These are phyloP conservation scores for Saksenaea vasiformis DNA, from an alignment of 371 early-diverging fungal genomes.

Conservation along the genomic window DNA sequence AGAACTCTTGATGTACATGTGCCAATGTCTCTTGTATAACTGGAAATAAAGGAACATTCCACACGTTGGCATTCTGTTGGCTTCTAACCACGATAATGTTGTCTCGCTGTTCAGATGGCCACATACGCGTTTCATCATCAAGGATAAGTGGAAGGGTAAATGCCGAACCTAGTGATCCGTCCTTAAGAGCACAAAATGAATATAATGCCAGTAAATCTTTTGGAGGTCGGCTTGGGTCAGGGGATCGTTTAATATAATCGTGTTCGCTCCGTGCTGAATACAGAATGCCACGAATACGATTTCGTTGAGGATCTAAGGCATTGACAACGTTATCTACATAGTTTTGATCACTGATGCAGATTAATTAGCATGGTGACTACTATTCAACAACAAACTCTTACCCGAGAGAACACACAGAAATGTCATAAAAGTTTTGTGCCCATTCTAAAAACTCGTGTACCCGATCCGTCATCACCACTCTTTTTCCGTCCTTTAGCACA, in stretches of 20 bases:
- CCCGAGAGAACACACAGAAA: conserved; percentile 81
- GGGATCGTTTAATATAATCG: conserved; percentile 55
- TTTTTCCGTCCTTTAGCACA: conserved; percentile 62
- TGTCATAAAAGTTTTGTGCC: conserved; percentile 71
- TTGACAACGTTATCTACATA: conserved; percentile 75
- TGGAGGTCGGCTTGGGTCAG: conserved; percentile 61
- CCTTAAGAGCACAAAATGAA: conserved; percentile 60
- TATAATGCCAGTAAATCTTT: conserved; percentile 74
- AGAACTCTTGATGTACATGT: conserved; percentile 66
- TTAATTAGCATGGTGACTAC: not conserved
- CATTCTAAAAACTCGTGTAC: conserved; percentile 80
- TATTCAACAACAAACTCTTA: conserved; percentile 21
- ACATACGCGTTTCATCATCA: conserved; percentile 78
- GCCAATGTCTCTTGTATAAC: conserved; percentile 63
- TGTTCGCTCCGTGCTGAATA: conserved; percentile 81
- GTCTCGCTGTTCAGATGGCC: conserved; percentile 78
- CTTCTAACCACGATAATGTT: conserved; percentile 78
- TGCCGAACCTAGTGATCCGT: conserved; percentile 49
- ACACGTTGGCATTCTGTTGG: conserved; percentile 50
- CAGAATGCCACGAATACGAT: conserved; percentile 60
- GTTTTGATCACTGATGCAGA: conserved; percentile 52
- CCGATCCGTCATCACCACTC: conserved; percentile 68
- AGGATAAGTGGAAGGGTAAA: conserved; percentile 66
- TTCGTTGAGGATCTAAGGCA: conserved; percentile 67
- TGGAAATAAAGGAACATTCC: conserved; percentile 75